phyloP scores from a whole-genome alignment of 768 basidiomycete genomes.

The Boletus patriciae region DNA sequence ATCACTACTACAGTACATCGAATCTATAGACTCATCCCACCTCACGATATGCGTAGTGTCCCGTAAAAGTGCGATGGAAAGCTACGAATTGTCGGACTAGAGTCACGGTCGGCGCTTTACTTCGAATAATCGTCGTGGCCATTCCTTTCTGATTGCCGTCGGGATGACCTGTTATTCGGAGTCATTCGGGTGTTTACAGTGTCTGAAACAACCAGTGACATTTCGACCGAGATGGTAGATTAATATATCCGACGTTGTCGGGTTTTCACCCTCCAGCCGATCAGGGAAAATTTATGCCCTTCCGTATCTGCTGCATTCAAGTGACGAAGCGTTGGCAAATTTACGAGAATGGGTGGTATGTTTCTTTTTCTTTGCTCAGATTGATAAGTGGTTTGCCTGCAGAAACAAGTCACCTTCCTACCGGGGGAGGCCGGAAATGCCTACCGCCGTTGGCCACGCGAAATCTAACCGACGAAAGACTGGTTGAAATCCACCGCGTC shows the following conservation, averaged over 20 bases:
- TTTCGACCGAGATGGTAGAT: neutral
- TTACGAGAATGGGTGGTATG: neutral
- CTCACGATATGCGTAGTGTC: conserved; percentile 5
- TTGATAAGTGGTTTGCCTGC: neutral
- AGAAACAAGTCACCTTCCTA: neutral
- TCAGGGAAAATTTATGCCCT: neutral
- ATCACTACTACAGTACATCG: neutral
- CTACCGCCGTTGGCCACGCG: too few relatives aligned
- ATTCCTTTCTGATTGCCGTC: neutral
- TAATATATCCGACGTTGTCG: too few relatives aligned
- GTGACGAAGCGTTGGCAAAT: too few relatives aligned
- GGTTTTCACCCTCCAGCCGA: neutral
- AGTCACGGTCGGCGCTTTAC: neutral
- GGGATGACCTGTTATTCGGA: too few relatives aligned
- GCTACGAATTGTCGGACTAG: neutral
- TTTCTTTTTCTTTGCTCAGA: neutral
- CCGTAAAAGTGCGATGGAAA: neutral
- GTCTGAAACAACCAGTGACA: neutral
- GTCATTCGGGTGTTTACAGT: neutral
- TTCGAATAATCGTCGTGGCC: neutral
- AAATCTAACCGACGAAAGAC: too few relatives aligned
- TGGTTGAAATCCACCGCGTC: too few relatives aligned
- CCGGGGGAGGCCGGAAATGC: neutral
- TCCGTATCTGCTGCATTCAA: too few relatives aligned
- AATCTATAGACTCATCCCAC: conserved; percentile 7